Percentiles rank a stretch among this genome's conserved stretches.
phyloP scores from a whole-genome alignment of 495 filamentous ascomycete genomes.

The Daldinia bambusicola region DNA sequence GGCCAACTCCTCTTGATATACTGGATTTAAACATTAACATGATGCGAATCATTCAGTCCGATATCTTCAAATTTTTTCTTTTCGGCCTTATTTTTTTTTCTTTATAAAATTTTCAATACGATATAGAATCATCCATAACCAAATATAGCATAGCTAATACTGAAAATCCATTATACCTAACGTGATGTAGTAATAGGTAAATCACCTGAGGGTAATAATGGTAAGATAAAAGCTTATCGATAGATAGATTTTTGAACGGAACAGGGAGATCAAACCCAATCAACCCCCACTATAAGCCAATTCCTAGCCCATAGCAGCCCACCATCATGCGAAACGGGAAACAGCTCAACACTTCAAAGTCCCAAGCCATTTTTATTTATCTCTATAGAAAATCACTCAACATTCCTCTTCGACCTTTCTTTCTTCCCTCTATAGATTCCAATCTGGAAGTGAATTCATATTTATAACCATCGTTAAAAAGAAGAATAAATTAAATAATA shows the following conservation, averaged over 20 bases:
- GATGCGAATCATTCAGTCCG: background rate
- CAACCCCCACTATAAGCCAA: slow-evolving; percentile 42
- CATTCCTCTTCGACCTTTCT: slow-evolving; percentile 34
- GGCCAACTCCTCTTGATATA: background rate
- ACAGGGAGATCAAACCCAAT: slow-evolving; percentile 28
- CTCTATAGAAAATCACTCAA: slow-evolving; percentile 40
- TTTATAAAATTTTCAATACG: background rate
- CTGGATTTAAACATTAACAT: background rate
- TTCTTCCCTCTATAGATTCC: slow-evolving; percentile 34
- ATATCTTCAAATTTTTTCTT: background rate
- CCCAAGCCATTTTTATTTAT: slow-evolving; percentile 18
- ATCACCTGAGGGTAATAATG: slow-evolving; percentile 8
- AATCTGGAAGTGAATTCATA: slow-evolving; percentile 30
- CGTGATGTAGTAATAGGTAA: background rate
- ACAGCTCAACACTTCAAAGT: slow-evolving; percentile 42
- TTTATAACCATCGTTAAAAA: background rate
- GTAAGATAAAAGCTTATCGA: slow-evolving; percentile 12
- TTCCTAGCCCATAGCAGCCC: slow-evolving; percentile 37
- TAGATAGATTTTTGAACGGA: slow-evolving; percentile 2
- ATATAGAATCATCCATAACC: background rate
- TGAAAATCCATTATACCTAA: background rate
- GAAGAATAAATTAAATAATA: background rate
- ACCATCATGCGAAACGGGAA: slow-evolving; percentile 38
- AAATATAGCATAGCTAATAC: background rate
- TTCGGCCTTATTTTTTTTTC: background rate